Evolutionary conservation across 805 yeast genomes (phyloP), one percentile per base, ranked within the genome.

Genomic region (Starmerella sirachaensis): DNA sequence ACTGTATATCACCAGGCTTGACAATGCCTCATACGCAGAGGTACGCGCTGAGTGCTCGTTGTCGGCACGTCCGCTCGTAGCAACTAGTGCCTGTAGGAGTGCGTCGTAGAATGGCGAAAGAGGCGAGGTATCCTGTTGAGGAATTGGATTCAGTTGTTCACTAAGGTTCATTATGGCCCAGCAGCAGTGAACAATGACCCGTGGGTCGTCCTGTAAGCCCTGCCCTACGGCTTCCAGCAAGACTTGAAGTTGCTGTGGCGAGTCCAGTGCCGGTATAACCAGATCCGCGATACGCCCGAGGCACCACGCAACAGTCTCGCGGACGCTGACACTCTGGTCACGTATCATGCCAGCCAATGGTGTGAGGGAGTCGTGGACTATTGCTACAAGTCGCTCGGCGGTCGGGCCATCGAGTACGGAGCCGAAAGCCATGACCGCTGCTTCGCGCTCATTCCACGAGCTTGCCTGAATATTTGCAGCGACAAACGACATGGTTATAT

Each of bases 391-490:
- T 53, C 78, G 78, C 2, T 69, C 73, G 37, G 74, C 70, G 46
- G 81, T 86, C 21, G 95, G 95, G 16, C 98, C 98, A 51, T 85
- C 97, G 51, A 91, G 68, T 42, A 91, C 83, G 10, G 96, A 85
- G 23, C 98, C 98, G 57, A 91, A 91, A 0, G 98, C 96, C 98
- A 91, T 91, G 5, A 91, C 95, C 2, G 97, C 93, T 18, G 97
- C 97, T 63, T 91, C 98, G 52, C 94, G 77, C 38, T 73, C 63
- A 60, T 91, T 74, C 98, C 98, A 91, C 41, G 66, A 63, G 12
- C 61, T 51, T 14, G 71, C 63, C 3, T 60, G 59, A 37, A 91
- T 70, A 55, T 82, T 80, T 31, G 70, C 66, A 50, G 78, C 86
- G 22, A 91, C 95, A 64, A 85, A 91, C 39, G 68, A 70, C 46